phyloP scores from a whole-genome alignment of 192 early-diverging fungal genomes.

The Dispira simplex region DNA sequence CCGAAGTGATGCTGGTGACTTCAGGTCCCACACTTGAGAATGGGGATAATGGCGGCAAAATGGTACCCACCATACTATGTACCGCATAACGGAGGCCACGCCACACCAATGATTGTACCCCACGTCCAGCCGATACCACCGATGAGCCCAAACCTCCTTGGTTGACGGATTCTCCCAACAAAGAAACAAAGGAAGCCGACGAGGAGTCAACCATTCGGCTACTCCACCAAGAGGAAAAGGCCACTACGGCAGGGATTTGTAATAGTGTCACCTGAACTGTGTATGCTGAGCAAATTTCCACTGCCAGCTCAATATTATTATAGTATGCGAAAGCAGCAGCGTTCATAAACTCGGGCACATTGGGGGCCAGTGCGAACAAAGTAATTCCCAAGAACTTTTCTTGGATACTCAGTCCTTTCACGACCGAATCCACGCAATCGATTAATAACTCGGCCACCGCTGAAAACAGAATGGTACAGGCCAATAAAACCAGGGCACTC shows the following conservation, averaged over 20 bases:
- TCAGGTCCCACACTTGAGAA: not conserved
- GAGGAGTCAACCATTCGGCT: slow-evolving; percentile 8
- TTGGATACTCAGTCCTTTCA: slow-evolving; percentile 45
- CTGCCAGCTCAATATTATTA: slow-evolving; percentile 68
- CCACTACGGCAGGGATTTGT: slow-evolving; percentile 89
- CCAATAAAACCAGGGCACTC: slow-evolving; percentile 59
- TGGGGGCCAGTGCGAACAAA: slow-evolving; percentile 89
- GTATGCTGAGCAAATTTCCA: slow-evolving; percentile 95
- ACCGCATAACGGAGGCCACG: not conserved
- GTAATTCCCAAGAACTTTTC: slow-evolving; percentile 90
- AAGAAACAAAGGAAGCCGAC: not conserved
- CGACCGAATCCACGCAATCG: slow-evolving; percentile 64
- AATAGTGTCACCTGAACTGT: slow-evolving; percentile 87
- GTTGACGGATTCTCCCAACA: not conserved
- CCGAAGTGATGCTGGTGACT: not conserved
- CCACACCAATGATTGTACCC: not conserved
- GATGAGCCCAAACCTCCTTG: slow-evolving; percentile 15
- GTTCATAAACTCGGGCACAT: slow-evolving; percentile 86
- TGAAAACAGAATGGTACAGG: slow-evolving; percentile 69
- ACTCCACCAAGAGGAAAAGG: slow-evolving; percentile 54
- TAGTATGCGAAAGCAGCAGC: slow-evolving; percentile 89
- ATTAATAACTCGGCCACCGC: slow-evolving; percentile 91
- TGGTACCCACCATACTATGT: not conserved
- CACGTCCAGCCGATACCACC: slow-evolving; percentile 9
- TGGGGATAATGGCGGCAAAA: not conserved